phyloP scores from a whole-genome alignment of 1,284 basidiomycete genomes.

The Porogramme epimiltina region DNA sequence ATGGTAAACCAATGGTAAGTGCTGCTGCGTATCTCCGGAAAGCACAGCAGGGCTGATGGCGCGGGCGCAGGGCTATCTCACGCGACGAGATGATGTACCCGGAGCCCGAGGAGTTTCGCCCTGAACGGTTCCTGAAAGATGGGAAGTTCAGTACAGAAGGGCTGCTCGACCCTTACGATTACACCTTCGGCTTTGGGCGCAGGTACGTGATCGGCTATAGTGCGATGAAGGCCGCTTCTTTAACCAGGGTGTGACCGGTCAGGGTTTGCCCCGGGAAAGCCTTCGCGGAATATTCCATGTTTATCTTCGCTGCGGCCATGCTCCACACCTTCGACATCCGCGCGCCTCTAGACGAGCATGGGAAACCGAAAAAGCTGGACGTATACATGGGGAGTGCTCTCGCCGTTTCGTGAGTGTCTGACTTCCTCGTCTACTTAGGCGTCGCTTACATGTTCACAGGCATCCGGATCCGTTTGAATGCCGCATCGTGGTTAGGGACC shows the following conservation, averaged over 20 bases:
- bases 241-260: background rate
- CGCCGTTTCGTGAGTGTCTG: background rate
- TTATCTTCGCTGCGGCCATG: background rate
- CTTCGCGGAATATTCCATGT: background rate
- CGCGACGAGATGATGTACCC: background rate
- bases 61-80: background rate
- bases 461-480: too few relatives aligned
- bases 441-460: too few relatives aligned
- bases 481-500: too few relatives aligned
- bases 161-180: background rate
- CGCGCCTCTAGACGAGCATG: background rate
- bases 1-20: background rate
- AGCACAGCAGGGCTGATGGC: too few relatives aligned
- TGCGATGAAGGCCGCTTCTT: background rate
- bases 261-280: background rate
- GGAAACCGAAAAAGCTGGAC: background rate
- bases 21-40: too few relatives aligned
- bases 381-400: background rate
- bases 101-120: background rate
- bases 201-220: background rate
- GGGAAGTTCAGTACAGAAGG: background rate
- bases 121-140: background rate
- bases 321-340: background rate
- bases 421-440: too few relatives aligned
- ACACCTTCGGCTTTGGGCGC: background rate